phyloP scores from a whole-genome alignment of 306 rosid genomes.

The Aeschynomene evenia region DNA sequence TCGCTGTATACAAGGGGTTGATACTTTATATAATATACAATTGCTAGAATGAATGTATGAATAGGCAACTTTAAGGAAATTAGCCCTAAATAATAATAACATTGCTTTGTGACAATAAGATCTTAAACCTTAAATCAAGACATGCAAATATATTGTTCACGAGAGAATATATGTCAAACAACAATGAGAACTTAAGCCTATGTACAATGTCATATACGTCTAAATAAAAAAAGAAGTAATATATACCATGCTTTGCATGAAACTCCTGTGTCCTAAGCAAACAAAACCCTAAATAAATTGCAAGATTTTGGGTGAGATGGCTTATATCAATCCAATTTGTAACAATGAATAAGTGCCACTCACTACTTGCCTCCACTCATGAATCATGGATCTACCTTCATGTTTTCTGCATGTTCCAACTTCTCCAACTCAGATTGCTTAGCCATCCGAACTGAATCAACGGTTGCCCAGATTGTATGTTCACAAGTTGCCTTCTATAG shows the following conservation, averaged over 20 bases:
- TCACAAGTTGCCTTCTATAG: conserved; percentile 60
- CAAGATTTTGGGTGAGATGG: background rate
- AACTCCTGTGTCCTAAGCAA: background rate
- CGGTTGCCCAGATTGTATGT: conserved; percentile 48
- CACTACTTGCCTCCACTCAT: background rate
- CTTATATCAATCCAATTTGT: background rate
- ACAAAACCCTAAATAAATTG: background rate
- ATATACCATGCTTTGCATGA: background rate
- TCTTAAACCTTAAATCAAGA: background rate
- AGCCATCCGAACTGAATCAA: conserved; percentile 82
- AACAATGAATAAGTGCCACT: background rate
- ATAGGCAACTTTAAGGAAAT: background rate
- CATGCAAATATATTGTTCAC: background rate
- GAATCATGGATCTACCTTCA: background rate
- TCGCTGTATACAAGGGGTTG: too few relatives aligned
- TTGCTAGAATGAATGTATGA: too few relatives aligned
- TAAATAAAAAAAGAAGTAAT: background rate
- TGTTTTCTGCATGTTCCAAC: conserved; percentile 48
- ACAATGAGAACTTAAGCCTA: background rate
- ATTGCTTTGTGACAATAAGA: background rate
- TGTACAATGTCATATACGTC: background rate
- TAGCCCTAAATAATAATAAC: background rate
- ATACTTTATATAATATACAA: too few relatives aligned
- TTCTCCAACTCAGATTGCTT: conserved; percentile 64
- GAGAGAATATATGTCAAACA: background rate